Conservation (phyloP, 768 basidiomycete species). For the Tylopilus intermedius region DNA sequence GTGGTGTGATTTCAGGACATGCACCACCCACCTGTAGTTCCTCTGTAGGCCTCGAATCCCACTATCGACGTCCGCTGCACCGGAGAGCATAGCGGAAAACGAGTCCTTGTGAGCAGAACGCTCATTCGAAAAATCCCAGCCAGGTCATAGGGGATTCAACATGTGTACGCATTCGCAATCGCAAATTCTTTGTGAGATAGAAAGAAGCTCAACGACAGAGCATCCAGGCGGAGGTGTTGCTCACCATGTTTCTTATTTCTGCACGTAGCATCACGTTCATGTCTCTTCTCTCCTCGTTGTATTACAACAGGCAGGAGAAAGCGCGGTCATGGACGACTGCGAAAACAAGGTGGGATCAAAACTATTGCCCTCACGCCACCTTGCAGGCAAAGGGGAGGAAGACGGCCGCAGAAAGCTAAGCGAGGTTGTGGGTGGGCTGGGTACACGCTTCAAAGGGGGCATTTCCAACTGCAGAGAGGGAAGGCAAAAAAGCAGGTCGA, state of each 20-base stretch:
- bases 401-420: slow-evolving; percentile 23
- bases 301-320: slow-evolving; percentile 24
- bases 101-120: slow-evolving; percentile 8
- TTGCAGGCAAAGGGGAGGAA: slow-evolving; percentile 26
- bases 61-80: slow-evolving; percentile 11
- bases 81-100: slow-evolving; percentile 21
- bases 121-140: slow-evolving; percentile 20
- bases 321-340: slow-evolving; percentile 22
- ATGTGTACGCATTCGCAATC: slow-evolving; percentile 18
- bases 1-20: slow-evolving; percentile 13
- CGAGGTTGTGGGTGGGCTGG: slow-evolving; percentile 21
- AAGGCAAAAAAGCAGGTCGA: slow-evolving; percentile 1
- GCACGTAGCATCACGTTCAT: slow-evolving; percentile 27
- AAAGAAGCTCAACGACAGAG: slow-evolving; percentile 14
- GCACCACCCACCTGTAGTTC: slow-evolving; percentile 23
- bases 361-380: slow-evolving; percentile 19
- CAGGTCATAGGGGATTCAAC: slow-evolving; percentile 17
- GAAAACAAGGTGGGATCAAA: slow-evolving; percentile 20
- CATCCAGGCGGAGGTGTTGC: slow-evolving; percentile 17
- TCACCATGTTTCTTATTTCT: slow-evolving; percentile 20
- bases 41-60: slow-evolving; percentile 18
- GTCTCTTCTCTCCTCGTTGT: slow-evolving; percentile 22
- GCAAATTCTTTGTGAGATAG: slow-evolving; percentile 17
- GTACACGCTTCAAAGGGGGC: slow-evolving; percentile 17
- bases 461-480: slow-evolving; percentile 14